Conservation (phyloP, 129 eudicot species). For the Pulicaria dysenterica region DNA sequence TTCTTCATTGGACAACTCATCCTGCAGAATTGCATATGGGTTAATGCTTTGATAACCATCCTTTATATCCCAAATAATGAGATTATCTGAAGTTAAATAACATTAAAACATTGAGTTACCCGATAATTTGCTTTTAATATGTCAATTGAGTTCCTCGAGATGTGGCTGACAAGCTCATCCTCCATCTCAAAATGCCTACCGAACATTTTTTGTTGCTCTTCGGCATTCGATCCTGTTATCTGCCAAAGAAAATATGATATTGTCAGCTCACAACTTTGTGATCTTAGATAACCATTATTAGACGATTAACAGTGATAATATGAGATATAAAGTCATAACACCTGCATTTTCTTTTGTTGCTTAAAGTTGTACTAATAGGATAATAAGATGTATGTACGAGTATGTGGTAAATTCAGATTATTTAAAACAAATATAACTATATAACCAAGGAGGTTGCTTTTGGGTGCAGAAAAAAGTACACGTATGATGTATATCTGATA, state of each 20-base stretch:
- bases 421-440: too few relatives aligned
- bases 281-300: too few relatives aligned
- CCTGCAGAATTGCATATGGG: slow-evolving; percentile 32
- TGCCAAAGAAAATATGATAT: slow-evolving; percentile 10
- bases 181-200: slow-evolving; percentile 94
- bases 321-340: too few relatives aligned
- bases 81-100: background rate
- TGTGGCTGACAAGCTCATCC: slow-evolving; percentile 93
- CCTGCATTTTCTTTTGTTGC: too few relatives aligned
- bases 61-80: background rate
- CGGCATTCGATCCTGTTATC: slow-evolving; percentile 83
- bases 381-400: too few relatives aligned
- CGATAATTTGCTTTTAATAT: slow-evolving; percentile 77
- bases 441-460: too few relatives aligned
- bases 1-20: slow-evolving; percentile 70
- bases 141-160: slow-evolving; percentile 80
- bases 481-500: too few relatives aligned
- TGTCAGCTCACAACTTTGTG: too few relatives aligned
- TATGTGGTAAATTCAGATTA: too few relatives aligned
- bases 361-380: too few relatives aligned
- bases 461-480: too few relatives aligned
- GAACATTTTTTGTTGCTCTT: slow-evolving; percentile 93
- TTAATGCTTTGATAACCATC: background rate
- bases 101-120: slow-evolving; percentile 40
- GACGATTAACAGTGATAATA: too few relatives aligned